Evolutionary conservation across 768 basidiomycete species (phyloP).

Genomic region (Pholiota conissans): DNA sequence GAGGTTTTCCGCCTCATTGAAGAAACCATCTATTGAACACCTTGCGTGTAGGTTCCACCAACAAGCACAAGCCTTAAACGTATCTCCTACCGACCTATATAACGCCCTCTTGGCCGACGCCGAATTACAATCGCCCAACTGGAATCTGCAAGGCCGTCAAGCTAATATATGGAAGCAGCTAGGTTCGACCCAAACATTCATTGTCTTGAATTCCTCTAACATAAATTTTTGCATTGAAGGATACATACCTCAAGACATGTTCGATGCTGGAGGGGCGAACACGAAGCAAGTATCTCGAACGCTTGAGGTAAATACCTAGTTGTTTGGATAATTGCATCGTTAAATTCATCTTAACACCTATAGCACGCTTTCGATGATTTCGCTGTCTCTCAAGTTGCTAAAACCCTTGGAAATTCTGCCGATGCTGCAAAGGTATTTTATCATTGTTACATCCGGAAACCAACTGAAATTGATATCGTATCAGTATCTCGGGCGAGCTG

Average conservation of each 20-base stretch:
- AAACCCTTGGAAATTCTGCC: conserved; percentile 44
- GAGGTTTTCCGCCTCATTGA: not conserved
- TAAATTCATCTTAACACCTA: no score
- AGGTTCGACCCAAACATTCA: conserved; percentile 27
- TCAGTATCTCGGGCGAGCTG: conserved; percentile 54
- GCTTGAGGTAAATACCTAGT: conserved; percentile 48
- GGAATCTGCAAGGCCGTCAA: conserved; percentile 65
- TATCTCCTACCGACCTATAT: conserved; percentile 52
- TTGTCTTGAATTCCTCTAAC: no score
- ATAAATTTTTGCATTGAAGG: conserved; percentile 22
- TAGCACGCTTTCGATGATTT: conserved; percentile 69
- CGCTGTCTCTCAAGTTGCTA: conserved; percentile 63
- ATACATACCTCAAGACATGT: conserved; percentile 40
- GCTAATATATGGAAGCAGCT: conserved; percentile 55
- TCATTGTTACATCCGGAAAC: not conserved
- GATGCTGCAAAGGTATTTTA: conserved; percentile 50
- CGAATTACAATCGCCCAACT: conserved; percentile 55
- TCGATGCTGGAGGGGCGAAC: conserved; percentile 50
- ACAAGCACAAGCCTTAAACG: conserved; percentile 45
- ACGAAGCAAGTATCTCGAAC: conserved; percentile 65
- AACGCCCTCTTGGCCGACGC: conserved; percentile 59
- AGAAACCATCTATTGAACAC: not conserved
- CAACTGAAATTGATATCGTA: not conserved
- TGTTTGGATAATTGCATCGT: no score
- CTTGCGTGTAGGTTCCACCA: conserved; percentile 42